A percentile compares a stretch with the other conserved stretches of the same genome.
phyloP scores from a whole-genome alignment of 192 early-diverging fungal genomes.

The Cladochytrium replicatum region DNA sequence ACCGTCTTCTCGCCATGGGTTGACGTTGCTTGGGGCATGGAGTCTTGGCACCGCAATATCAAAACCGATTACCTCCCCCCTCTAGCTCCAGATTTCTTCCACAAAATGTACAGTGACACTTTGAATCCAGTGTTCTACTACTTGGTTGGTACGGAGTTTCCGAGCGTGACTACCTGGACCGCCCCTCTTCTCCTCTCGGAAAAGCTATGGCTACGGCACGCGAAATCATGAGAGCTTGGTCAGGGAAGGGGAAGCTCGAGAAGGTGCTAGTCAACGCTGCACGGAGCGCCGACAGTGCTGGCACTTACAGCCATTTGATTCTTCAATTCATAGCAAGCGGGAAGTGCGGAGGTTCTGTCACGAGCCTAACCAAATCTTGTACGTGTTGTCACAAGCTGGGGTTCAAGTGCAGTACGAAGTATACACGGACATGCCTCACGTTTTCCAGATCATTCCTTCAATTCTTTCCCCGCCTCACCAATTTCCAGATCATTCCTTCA shows the following conservation, averaged over 20 bases:
- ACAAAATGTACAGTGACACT: constrained; percentile 22
- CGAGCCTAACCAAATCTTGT: constrained; percentile 27
- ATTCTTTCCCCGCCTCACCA: too few species aligned
- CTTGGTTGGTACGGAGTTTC: not conserved
- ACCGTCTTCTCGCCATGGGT: constrained; percentile 32
- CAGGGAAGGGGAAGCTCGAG: not conserved
- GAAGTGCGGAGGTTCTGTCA: constrained; percentile 33
- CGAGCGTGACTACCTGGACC: too few species aligned
- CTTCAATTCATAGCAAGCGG: constrained; percentile 17
- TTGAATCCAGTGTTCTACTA: not conserved
- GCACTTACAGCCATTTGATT: not conserved
- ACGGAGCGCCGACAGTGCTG: not conserved
- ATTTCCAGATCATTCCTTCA: constrained; percentile 19
- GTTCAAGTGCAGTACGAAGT: constrained; percentile 27
- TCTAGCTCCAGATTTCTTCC: constrained; percentile 13
- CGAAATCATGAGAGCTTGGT: not conserved
- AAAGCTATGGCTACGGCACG: not conserved
- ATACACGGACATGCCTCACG: constrained; percentile 39
- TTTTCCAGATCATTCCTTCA: constrained; percentile 21
- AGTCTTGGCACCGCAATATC: constrained; percentile 27
- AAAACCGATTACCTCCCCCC: constrained; percentile 26
- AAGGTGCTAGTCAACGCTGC: not conserved
- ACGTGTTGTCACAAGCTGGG: constrained; percentile 21
- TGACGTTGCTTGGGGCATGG: constrained; percentile 21
- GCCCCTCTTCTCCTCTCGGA: too few species aligned